Base-by-base conservation (phyloP, 1,284 basidiomycete genomes). In the Apiotrichum domesticum region DNA sequence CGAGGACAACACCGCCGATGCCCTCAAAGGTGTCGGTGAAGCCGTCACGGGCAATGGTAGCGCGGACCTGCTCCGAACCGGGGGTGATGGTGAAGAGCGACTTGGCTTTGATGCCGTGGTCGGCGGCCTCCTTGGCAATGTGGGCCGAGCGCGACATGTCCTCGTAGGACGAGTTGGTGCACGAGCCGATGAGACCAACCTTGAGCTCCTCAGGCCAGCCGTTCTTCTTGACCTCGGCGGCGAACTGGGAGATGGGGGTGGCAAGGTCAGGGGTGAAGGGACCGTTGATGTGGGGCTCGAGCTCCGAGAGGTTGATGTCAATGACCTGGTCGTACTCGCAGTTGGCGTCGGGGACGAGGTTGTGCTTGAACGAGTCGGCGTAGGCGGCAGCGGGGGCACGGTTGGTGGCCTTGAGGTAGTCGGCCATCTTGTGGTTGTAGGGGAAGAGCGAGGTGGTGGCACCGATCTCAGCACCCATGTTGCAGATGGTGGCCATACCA, bases 381-480 rank as follows among this genome's bases (percentile, higher is more conserved):
- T 80, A 74, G 13, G 88, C 87, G n/a, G 93, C 94, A 57, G 82
- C 76, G 37, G 87, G 84, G n/a, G 82, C 85, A 56, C 96, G 85
- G 51, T 90, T 87, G 13, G 96, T 98, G 11, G 93, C 93, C 64
- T 84, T 80, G 35, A 99, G 84, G 77, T 98, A 98, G 34, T 84
- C 81, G 41, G 85, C 83, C 95, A 98, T 98, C 67, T 84, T 84
- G 56, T 83, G 77, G 6, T 91, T 93, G 78, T 97, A 98, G 11
- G 94, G 94, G 83, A 99, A 99, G 3, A 90, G 92, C 1, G 92
- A 95, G 0, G 96, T 98, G 2, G 96, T 99, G 6, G 96, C 96
- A 47, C 96, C 96, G 33, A 98, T 92, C 80, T 99, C 96, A 29
- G 96, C 96, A 58, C 96, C 96, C 96, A 98, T 99, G 78, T 98